phyloP scores from a whole-genome alignment of 164 flowering plant genomes.

The Magnolia sinica region DNA sequence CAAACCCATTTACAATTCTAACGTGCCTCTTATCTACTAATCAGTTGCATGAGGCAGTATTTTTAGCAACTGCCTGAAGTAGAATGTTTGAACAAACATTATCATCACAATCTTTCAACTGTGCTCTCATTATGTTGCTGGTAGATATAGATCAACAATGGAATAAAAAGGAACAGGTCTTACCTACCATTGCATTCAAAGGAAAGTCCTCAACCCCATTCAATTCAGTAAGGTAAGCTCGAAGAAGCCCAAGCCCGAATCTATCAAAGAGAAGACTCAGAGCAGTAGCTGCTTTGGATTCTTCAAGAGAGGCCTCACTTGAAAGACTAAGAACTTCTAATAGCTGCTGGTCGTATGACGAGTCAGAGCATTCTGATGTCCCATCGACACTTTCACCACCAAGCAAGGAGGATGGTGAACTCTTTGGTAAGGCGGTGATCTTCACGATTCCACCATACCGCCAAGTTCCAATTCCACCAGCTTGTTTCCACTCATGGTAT shows the following conservation, averaged over 20 bases:
- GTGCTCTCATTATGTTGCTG: not conserved
- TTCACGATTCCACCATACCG: constrained; percentile 78
- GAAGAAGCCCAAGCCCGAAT: constrained; percentile 64
- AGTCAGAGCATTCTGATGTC: constrained; percentile 51
- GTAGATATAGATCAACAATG: not conserved
- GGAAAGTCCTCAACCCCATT: constrained; percentile 51
- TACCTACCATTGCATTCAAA: constrained; percentile 89
- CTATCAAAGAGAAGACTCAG: constrained; percentile 59
- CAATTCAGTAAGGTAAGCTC: constrained; percentile 46
- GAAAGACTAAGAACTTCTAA: constrained; percentile 60
- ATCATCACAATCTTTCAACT: too few relatives aligned
- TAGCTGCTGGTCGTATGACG: constrained; percentile 51
- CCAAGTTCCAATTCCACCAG: constrained; percentile 89
- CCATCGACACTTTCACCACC: constrained; percentile 59
- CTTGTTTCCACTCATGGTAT: constrained; percentile 84
- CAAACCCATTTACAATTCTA: too few relatives aligned
- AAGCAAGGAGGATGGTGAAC: constrained; percentile 39
- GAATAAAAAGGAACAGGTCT: constrained; percentile 25
- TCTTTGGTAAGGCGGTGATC: constrained; percentile 52
- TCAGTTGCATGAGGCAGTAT: too few relatives aligned
- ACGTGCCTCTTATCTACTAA: too few relatives aligned
- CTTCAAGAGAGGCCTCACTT: constrained; percentile 49
- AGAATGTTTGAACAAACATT: too few relatives aligned
- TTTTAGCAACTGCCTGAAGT: too few relatives aligned
- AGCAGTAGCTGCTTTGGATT: constrained; percentile 49